Evolutionary conservation across 1,139 yeast species (phyloP).

Genomic region (Geotrichum aggregatum): DNA sequence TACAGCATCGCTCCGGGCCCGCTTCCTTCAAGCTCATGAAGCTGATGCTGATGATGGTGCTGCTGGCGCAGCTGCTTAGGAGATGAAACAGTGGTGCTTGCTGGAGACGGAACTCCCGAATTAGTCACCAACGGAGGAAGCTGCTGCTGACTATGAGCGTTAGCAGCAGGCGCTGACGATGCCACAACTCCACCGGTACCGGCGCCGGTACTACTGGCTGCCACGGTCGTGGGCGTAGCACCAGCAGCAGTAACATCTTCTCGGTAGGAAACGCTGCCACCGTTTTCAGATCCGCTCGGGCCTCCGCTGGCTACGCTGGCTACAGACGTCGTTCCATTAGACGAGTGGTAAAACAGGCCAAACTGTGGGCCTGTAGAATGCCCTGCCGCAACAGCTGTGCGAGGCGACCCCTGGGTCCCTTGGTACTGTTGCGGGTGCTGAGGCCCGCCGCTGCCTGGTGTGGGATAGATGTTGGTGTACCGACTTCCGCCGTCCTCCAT

Average conservation of each 20-base stretch:
- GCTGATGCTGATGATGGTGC: background rate
- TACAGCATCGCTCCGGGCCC: no score
- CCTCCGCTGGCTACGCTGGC: background rate
- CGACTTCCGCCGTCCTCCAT: background rate
- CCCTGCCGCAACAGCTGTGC: background rate
- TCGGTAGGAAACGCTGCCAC: background rate
- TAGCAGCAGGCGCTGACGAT: background rate
- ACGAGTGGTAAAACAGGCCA: constrained; percentile 2
- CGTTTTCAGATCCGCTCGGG: background rate
- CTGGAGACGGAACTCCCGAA: constrained; percentile 5
- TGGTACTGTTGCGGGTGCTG: background rate
- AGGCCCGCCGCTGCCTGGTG: background rate
- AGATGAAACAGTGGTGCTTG: constrained; percentile 5
- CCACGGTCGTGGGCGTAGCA: background rate
- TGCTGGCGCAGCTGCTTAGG: background rate
- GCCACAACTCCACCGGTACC: background rate
- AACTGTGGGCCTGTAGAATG: background rate
- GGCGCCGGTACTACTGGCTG: background rate
- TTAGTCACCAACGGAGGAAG: constrained; percentile 2
- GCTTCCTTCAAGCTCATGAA: background rate
- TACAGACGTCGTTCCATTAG: background rate
- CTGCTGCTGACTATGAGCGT: no score
- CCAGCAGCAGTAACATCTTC: background rate
- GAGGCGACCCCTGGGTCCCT: background rate
- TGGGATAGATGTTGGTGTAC: constrained; percentile 4